phyloP scores from a whole-genome alignment of 2,329 filamentous ascomycete species.

The Aspergillus brasiliensis region DNA sequence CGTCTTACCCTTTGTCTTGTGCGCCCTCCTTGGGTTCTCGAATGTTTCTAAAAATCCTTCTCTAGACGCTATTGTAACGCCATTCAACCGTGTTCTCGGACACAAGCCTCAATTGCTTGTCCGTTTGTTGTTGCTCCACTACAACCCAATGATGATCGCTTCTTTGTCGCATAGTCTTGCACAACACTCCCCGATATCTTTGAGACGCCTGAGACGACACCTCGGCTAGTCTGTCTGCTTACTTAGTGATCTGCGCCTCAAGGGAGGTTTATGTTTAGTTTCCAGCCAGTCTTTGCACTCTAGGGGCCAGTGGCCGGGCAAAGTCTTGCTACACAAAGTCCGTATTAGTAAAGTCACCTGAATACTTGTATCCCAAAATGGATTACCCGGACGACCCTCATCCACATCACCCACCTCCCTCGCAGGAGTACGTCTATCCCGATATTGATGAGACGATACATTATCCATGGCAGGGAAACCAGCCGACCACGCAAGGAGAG shows the following conservation, averaged over 20 bases:
- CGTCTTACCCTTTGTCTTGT: constrained; percentile 5
- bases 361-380: constrained; percentile 17
- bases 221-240: not conserved
- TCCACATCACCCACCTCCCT: constrained; percentile 12
- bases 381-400: constrained; percentile 20
- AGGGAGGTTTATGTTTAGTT: not conserved
- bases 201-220: not conserved
- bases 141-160: constrained; percentile 1
- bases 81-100: not conserved
- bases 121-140: not conserved
- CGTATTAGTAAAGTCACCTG: not conserved
- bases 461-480: constrained; percentile 36
- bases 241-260: not conserved
- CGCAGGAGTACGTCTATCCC: constrained; percentile 32
- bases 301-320: not conserved
- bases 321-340: not conserved
- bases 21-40: not conserved
- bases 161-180: not conserved
- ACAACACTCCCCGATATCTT: not conserved
- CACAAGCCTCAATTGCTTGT: not conserved
- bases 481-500: constrained; percentile 17
- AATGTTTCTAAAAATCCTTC: not conserved
- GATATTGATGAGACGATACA: constrained; percentile 36
- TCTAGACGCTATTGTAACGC: not conserved
- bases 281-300: not conserved